phyloP scores from a whole-genome alignment of 2,329 filamentous ascomycete genomes.

The Venturia pyrina region DNA sequence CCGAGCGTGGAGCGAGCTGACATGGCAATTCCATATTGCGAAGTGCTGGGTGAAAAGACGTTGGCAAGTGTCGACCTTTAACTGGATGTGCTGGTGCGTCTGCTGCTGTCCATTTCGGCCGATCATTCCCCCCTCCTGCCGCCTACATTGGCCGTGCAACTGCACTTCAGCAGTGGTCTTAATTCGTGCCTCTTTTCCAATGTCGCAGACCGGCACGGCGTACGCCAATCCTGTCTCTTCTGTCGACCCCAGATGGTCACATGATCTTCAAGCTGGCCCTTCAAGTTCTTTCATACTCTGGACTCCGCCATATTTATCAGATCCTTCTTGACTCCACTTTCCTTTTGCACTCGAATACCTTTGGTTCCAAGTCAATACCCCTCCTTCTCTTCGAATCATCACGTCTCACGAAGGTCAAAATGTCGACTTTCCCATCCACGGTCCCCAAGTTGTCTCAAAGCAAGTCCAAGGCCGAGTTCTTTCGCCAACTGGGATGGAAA shows the following conservation, averaged over 20 bases:
- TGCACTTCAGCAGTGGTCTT: not conserved
- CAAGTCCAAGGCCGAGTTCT: constrained; percentile 35
- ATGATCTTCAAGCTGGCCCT: not conserved
- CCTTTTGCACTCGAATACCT: not conserved
- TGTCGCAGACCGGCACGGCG: not conserved
- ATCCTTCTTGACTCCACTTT: not conserved
- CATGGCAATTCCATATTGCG: not conserved
- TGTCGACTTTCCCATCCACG: not conserved
- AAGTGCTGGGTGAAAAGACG: not conserved
- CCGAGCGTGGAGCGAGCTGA: not conserved
- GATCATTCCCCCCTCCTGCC: not conserved
- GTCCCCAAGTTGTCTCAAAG: constrained; percentile 24
- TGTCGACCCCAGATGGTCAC: not conserved
- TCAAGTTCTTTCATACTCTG: not conserved
- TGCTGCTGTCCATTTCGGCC: not conserved
- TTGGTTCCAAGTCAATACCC: not conserved
- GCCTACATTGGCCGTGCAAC: not conserved
- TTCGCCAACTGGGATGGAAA: constrained; percentile 31
- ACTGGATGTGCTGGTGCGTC: constrained; percentile 4
- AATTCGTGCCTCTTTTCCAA: not conserved
- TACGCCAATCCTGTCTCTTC: not conserved
- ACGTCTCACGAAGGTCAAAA: not conserved
- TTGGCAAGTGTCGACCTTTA: not conserved
- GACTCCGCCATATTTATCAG: not conserved
- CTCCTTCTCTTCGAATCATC: not conserved